Conservation (phyloP, 306 rosid species). For the Quercus aquifolioides region DNA sequence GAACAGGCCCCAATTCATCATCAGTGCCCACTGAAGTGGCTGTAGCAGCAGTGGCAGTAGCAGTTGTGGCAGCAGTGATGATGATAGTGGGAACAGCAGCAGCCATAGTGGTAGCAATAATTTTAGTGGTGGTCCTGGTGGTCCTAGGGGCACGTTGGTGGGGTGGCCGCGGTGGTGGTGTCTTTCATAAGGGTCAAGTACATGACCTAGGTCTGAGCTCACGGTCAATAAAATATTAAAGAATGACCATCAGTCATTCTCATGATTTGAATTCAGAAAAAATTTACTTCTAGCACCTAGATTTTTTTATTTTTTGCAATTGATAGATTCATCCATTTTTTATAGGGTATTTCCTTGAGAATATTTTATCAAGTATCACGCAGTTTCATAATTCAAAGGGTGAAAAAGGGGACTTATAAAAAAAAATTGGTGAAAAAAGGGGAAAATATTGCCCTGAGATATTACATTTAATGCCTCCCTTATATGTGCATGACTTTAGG, state of each 20-base stretch:
- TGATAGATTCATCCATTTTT: constrained; percentile 13
- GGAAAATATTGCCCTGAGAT: too few species aligned
- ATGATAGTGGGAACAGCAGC: constrained; percentile 60
- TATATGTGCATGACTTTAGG: not conserved
- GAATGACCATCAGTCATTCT: constrained; percentile 19
- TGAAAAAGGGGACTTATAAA: not conserved
- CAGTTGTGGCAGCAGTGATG: constrained; percentile 70
- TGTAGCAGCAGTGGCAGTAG: constrained; percentile 70
- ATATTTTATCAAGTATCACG: not conserved
- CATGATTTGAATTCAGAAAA: constrained; percentile 6
- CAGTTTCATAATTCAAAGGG: not conserved
- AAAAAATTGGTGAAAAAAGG: too few species aligned
- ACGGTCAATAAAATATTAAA: constrained; percentile 28
- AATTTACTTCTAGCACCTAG: constrained; percentile 15
- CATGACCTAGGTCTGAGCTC: constrained; percentile 54
- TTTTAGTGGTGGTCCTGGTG: constrained; percentile 75
- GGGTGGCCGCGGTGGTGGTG: constrained; percentile 60
- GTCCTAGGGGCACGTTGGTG: constrained; percentile 75
- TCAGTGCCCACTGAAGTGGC: constrained; percentile 75
- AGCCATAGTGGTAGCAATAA: constrained; percentile 58
- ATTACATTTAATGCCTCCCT: not conserved
- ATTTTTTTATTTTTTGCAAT: constrained; percentile 10
- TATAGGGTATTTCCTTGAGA: constrained; percentile 3
- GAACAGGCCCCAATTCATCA: constrained; percentile 64
- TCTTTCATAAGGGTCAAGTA: constrained; percentile 51